Evolutionary conservation across 495 filamentous ascomycete species (phyloP), one percentile per base, ranked within the genome.

Genomic region (Neurospora tetrasperma): DNA sequence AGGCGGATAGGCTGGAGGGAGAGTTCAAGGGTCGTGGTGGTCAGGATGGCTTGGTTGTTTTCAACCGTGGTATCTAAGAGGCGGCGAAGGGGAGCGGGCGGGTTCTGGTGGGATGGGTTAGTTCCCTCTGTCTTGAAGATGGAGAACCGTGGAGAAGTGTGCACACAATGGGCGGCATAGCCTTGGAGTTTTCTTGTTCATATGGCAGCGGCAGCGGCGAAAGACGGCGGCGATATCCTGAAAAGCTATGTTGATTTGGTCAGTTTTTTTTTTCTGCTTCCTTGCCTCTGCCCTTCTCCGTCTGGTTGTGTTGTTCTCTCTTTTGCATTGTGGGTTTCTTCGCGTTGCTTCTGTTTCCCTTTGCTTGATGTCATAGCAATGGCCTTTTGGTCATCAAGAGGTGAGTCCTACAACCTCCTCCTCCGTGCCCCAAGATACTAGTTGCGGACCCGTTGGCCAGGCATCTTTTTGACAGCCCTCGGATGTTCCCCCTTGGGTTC

Each of bases 21-120:
- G 90, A 97, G 83, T 97, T 99, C 79, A 89, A 89, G 83, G 89
- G 87, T 1, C 86, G 86, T 69, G 93, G 91, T n/a, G 94, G 93
- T 0, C 83, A 89, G 68, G 86, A 84, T 23, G 93, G 90, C 0
- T 84, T 91, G 87, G 92, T 98, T 10, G 93, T 92, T 78, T 98
- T 98, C 78, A 97, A 98, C 79, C 86, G 94, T 72, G 94, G 94
- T 2, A 96, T 97, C 76, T 96, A 85, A 79, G 69, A 12, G 18
- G 16, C 18, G 20, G 4, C 59, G 42, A 14, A 72, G 35, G 6
- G n/a, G 20, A 38, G 20, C 9, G 31, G 35, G 18, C 39, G 39
- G 42, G 59, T 70, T 48, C 42, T 39, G 16, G n/a, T 48, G 42
- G 71, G 73, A 69, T 42, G 70, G 46, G 42, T 70, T 41, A 48